Evolutionary conservation across 768 basidiomycete species (phyloP), one percentile per base, ranked within the genome.

Genomic region (Udeniomyces megalosporus): DNA sequence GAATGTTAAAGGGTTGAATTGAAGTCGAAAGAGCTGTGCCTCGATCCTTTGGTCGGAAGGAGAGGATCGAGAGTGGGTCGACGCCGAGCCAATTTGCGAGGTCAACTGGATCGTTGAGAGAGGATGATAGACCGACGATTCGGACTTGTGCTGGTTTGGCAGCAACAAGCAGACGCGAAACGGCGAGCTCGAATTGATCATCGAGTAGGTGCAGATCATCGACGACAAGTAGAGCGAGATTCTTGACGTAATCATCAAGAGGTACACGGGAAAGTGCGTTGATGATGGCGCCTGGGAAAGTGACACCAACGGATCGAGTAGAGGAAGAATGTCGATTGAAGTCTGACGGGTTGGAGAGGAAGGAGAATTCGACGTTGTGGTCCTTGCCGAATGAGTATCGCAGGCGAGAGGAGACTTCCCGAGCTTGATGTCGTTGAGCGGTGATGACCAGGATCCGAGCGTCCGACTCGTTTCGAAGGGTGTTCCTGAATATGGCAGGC

Each of bases 161-260:
- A 48, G 82, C 79, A 15, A 59, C 34, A 22, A 84, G 79, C 7
- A 88, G 77, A 7, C 85, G 75, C 2, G 90, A 81, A n/a, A 93
- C 70, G 4, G 79, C 81, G 3, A 95, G 78, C 71, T 99, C 95
- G 74, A 92, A 95, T 2, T 75, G 73, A 20, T 82, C 74, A 70
- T 89, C 83, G 59, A 99, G 77, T 32, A 86, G 81, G 68, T 97
- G 87, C 20, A 99, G 75, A 68, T 85, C 84, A 66, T 96, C 91
- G 64, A 85, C 84, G 4, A 97, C 70, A 34, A 92, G 80, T 35
- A 93, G 71, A 66, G 79, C 76, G 24, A 90, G 77, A 11, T 45
- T 38, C 20, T 45, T 31, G 15, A 47, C 58, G 42, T 42, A 65
- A 47, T 76, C 76, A 66, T 71, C 22, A 77, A 69, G 61, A 20